Evolutionary conservation across 2,329 filamentous ascomycete species (phyloP), one percentile per base, ranked within the genome.

Genomic region (Tolypocladium cylindrosporum): DNA sequence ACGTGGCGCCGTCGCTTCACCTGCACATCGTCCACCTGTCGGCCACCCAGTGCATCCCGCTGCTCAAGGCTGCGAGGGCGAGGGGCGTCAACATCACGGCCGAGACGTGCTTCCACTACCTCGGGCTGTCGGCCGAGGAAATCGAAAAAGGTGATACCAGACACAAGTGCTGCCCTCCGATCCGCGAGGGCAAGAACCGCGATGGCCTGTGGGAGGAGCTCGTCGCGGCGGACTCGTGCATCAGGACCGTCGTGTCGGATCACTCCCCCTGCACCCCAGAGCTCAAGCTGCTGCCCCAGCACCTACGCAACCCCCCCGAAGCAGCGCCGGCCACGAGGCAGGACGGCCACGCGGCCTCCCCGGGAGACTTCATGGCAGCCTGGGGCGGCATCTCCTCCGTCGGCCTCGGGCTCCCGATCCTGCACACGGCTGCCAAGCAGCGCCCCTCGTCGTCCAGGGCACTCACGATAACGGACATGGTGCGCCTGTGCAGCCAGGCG

Each of bases 311-410:
- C 6, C 13, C 31, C 10, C 31, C 10, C 9, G 48, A 52, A 21
- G 31, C 19, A 14, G 7, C 31, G 34, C 48, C 31, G 1, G 48
- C 48, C 19, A 9, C 48, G 48, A 14, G 7, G 31, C 19, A 34
- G 14, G 60, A 27, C 63, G 41, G 9, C n/a, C 37, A 36, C 16
- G 21, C 19, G 8, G n/a, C 43, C 5, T 14, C 37, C 42, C 65
- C 71, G 3, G 94, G 94, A 42, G 90, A 97, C 75, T 97, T 99
- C 80, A 94, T 97, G 75, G 85, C 88, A 4, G 92, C 92, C 1
- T 99, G 94, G 94, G 94, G 94, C 57, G 94, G 94, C 16, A 96
- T 99, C 67, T 93, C 90, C 4, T 94, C 89, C 5, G 93, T 99
- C 21, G 94, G 94, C 0, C 83, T 99, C 1, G 94, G 94, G 0